Percentiles rank a stretch among this genome's conserved stretches.
phyloP scores from a whole-genome alignment of 192 early-diverging fungal species.

The Phlyctochytrium planicorne region DNA sequence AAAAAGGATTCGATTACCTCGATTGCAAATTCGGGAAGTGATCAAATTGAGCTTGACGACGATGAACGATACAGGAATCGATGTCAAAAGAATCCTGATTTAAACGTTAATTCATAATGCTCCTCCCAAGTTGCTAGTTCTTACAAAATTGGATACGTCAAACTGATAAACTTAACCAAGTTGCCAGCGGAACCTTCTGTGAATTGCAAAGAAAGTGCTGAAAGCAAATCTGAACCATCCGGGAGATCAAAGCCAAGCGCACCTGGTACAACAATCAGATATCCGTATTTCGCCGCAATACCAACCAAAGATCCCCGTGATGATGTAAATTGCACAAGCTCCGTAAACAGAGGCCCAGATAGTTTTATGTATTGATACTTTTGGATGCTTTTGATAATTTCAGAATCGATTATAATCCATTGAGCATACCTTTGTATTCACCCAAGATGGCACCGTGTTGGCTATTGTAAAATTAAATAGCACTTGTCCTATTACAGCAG shows the following conservation, averaged over 20 bases:
- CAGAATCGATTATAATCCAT: background rate
- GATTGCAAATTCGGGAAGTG: slow-evolving; percentile 45
- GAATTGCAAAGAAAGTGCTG: slow-evolving; percentile 20
- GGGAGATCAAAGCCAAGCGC: slow-evolving; percentile 36
- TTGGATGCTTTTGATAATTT: slow-evolving; percentile 35
- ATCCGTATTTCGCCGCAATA: background rate
- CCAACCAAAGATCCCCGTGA: slow-evolving; percentile 41
- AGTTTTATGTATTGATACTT: slow-evolving; percentile 59
- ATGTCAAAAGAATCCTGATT: slow-evolving; percentile 50
- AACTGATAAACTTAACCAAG: slow-evolving; percentile 31
- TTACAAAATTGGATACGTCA: slow-evolving; percentile 40
- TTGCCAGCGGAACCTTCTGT: slow-evolving; percentile 7
- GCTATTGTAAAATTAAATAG: slow-evolving; percentile 71
- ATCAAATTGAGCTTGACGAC: slow-evolving; percentile 62
- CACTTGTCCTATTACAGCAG: slow-evolving; percentile 58
- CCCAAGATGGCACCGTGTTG: slow-evolving; percentile 66
- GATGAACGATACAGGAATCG: slow-evolving; percentile 71
- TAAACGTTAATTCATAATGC: background rate
- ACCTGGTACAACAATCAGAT: slow-evolving; percentile 6
- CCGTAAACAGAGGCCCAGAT: slow-evolving; percentile 52
- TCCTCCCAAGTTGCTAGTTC: no score
- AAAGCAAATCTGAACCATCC: slow-evolving; percentile 30
- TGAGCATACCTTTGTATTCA: slow-evolving; percentile 54
- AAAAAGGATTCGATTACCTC: slow-evolving; percentile 27
- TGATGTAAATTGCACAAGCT: slow-evolving; percentile 56